phyloP scores from a whole-genome alignment of 2,329 filamentous ascomycete species.

The Trematosphaeria pertusa region DNA sequence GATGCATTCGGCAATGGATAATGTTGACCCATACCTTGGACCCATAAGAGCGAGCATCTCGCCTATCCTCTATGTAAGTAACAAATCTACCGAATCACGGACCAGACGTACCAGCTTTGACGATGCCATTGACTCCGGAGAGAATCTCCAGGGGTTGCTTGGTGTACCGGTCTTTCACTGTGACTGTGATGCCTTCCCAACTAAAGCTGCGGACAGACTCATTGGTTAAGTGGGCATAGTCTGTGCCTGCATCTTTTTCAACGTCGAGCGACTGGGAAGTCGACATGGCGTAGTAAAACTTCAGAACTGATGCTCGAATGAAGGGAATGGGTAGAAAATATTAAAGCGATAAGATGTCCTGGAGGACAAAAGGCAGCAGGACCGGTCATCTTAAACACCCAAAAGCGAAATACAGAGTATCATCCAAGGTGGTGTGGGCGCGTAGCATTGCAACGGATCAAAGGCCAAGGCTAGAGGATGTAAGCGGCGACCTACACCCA shows the following conservation, averaged over 20 bases:
- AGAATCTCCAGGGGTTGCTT: conserved; percentile 70
- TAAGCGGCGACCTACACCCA: too few relatives aligned
- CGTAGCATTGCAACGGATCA: too few relatives aligned
- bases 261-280: conserved; percentile 42
- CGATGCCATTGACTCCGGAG: conserved; percentile 66
- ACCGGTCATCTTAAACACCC: too few relatives aligned
- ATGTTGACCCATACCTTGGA: conserved; percentile 57
- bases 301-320: too few relatives aligned
- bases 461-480: too few relatives aligned
- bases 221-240: conserved; percentile 66
- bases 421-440: too few relatives aligned
- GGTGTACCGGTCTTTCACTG: conserved; percentile 73
- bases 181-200: conserved; percentile 73
- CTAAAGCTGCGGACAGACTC: conserved; percentile 68
- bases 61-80: conserved; percentile 54
- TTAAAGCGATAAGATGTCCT: too few relatives aligned
- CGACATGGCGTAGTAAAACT: too few relatives aligned
- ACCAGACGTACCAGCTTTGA: conserved; percentile 63
- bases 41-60: conserved; percentile 84
- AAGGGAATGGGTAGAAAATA: not conserved
- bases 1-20: not conserved
- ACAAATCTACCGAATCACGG: conserved; percentile 32
- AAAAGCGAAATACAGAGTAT: too few relatives aligned
- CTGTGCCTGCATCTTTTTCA: conserved; percentile 53
- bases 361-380: too few relatives aligned